phyloP scores from a whole-genome alignment of 2,329 filamentous ascomycete species.

The Stemphylium vesicarium region DNA sequence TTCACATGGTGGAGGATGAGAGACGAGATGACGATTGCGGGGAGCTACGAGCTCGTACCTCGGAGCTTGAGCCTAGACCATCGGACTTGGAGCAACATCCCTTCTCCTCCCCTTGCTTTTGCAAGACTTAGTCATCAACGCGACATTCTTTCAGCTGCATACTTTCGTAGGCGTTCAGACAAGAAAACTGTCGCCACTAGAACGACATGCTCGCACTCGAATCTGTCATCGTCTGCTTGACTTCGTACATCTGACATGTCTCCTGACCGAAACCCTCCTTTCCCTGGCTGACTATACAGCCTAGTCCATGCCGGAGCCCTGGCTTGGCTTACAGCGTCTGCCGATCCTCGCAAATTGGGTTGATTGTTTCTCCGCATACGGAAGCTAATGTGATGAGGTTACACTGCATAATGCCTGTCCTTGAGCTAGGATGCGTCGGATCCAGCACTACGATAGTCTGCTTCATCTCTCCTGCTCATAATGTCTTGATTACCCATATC shows the following conservation, averaged over 20 bases:
- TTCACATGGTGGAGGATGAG: slow-evolving; percentile 9
- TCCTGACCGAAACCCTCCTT: background rate
- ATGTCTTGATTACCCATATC: no score
- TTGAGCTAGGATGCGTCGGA: background rate
- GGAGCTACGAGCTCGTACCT: slow-evolving; percentile 16
- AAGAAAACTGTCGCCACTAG: no score
- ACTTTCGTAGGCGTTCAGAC: no score
- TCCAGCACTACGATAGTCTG: background rate
- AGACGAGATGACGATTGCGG: slow-evolving; percentile 17
- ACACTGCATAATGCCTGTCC: background rate
- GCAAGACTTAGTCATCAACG: no score
- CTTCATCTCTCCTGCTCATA: background rate
- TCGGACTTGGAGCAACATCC: background rate
- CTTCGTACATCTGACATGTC: background rate
- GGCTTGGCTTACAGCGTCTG: background rate
- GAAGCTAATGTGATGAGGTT: background rate
- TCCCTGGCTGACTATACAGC: background rate
- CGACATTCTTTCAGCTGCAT: no score
- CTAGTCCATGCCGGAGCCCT: background rate
- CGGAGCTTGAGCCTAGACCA: slow-evolving; percentile 13
- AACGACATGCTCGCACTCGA: no score
- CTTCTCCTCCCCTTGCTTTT: background rate
- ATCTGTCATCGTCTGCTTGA: background rate
- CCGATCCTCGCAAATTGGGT: background rate
- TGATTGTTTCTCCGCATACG: background rate